Conservation (phyloP, 129 eudicot genomes). For the Arctium lappa region DNA sequence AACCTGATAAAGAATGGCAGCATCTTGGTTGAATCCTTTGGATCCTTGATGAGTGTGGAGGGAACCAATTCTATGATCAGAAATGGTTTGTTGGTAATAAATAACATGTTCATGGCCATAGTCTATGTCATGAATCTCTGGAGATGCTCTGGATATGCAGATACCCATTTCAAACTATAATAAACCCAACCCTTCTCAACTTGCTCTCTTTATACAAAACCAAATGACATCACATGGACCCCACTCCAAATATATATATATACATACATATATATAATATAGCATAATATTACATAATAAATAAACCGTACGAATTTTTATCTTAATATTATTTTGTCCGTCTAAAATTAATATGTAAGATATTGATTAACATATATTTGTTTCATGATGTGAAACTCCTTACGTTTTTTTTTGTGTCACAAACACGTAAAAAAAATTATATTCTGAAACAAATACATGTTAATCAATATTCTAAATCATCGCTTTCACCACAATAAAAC, state of each 20-base stretch:
- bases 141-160: constrained; percentile 70
- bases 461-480: too few relatives aligned
- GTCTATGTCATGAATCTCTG: constrained; percentile 55
- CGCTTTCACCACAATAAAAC: too few relatives aligned
- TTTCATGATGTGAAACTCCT: too few relatives aligned
- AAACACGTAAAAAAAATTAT: too few relatives aligned
- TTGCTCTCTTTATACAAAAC: constrained; percentile 37
- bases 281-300: neutral
- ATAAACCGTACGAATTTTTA: neutral
- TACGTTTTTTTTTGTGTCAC: too few relatives aligned
- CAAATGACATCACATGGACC: constrained; percentile 18
- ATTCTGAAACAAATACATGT: neutral
- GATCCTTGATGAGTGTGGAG: constrained; percentile 59
- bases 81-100: constrained; percentile 28
- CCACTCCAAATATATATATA: neutral
- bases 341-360: neutral
- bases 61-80: constrained; percentile 41
- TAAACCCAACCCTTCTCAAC: constrained; percentile 12
- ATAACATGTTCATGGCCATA: constrained; percentile 65
- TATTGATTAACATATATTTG: neutral
- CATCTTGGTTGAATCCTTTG: constrained; percentile 82
- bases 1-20: constrained; percentile 77
- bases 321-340: neutral
- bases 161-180: constrained; percentile 55
- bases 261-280: neutral